Percentiles rank a stretch among this genome's conserved stretches.
phyloP scores from a whole-genome alignment of 768 basidiomycete species.

The Lactarius evosmus region DNA sequence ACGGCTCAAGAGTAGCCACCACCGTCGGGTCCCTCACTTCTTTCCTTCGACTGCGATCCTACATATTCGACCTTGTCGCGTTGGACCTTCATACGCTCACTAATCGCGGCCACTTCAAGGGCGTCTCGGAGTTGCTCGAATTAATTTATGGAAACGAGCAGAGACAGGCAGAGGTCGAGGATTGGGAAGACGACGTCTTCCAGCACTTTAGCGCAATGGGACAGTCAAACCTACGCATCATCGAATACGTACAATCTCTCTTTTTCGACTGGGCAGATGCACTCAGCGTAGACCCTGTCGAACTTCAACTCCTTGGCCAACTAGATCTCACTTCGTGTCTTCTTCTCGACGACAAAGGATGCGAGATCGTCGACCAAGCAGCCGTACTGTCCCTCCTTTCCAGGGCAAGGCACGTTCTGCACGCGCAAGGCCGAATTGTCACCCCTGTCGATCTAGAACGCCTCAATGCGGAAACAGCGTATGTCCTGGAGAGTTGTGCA shows the following conservation, averaged over 20 bases:
- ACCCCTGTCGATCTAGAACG: constrained; percentile 62
- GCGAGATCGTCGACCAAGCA: constrained; percentile 76
- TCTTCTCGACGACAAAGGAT: constrained; percentile 64
- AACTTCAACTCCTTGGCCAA: constrained; percentile 61
- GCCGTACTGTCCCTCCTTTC: constrained; percentile 70
- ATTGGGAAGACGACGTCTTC: constrained; percentile 49
- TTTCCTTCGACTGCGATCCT: constrained; percentile 79
- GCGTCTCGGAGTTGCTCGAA: constrained; percentile 70
- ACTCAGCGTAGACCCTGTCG: constrained; percentile 52
- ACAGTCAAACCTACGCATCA: constrained; percentile 80
- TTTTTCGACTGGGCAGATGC: constrained; percentile 88
- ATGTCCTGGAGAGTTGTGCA: constrained; percentile 79
- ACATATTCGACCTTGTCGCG: constrained; percentile 80
- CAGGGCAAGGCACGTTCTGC: constrained; percentile 55
- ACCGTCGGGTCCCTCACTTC: constrained; percentile 66
- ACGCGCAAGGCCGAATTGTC: constrained; percentile 63
- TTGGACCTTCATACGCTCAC: constrained; percentile 87
- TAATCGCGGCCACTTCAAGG: constrained; percentile 69
- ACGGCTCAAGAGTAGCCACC: constrained; percentile 66
- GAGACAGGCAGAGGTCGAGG: constrained; percentile 41
- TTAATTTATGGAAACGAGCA: constrained; percentile 72
- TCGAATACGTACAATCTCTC: constrained; percentile 84
- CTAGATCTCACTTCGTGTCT: constrained; percentile 71
- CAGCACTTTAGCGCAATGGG: constrained; percentile 68
- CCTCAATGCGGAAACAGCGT: constrained; percentile 63